Conservation (phyloP, 768 basidiomycete genomes). For the Psilocybe cubensis region DNA sequence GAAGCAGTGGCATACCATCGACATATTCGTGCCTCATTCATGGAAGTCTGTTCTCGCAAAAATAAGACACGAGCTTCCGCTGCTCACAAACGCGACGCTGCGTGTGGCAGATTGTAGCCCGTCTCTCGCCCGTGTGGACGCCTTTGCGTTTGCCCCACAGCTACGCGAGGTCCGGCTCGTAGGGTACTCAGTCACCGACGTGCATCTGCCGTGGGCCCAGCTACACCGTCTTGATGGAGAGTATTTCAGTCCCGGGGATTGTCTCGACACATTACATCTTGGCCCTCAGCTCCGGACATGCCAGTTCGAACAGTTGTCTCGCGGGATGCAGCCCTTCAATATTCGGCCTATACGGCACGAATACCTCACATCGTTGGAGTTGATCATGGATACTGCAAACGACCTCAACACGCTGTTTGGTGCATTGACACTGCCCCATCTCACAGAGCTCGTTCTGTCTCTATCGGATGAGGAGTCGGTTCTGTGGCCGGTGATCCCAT, state of each 20-base stretch:
- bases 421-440: slow-evolving; percentile 17
- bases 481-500: slow-evolving; percentile 11
- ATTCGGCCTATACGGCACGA: slow-evolving; percentile 16
- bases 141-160: slow-evolving; percentile 18
- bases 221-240: slow-evolving; percentile 20
- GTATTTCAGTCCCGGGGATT: slow-evolving; percentile 20
- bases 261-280: slow-evolving; percentile 20
- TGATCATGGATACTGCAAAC: slow-evolving; percentile 17
- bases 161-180: slow-evolving; percentile 21
- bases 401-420: slow-evolving; percentile 17
- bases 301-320: slow-evolving; percentile 21
- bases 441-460: slow-evolving; percentile 21
- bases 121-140: slow-evolving; percentile 13
- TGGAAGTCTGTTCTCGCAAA: slow-evolving; percentile 15
- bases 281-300: slow-evolving; percentile 15
- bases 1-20: slow-evolving; percentile 23
- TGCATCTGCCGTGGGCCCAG: slow-evolving; percentile 22
- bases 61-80: slow-evolving; percentile 15
- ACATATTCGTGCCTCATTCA: slow-evolving; percentile 21
- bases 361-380: slow-evolving; percentile 18
- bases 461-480: slow-evolving; percentile 18
- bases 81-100: slow-evolving; percentile 19
- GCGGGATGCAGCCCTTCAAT: slow-evolving; percentile 10
- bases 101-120: slow-evolving; percentile 21
- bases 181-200: slow-evolving; percentile 19